Evolutionary conservation across 2,329 filamentous ascomycete genomes (phyloP).

Genomic region (Ceratocystis variospora): DNA sequence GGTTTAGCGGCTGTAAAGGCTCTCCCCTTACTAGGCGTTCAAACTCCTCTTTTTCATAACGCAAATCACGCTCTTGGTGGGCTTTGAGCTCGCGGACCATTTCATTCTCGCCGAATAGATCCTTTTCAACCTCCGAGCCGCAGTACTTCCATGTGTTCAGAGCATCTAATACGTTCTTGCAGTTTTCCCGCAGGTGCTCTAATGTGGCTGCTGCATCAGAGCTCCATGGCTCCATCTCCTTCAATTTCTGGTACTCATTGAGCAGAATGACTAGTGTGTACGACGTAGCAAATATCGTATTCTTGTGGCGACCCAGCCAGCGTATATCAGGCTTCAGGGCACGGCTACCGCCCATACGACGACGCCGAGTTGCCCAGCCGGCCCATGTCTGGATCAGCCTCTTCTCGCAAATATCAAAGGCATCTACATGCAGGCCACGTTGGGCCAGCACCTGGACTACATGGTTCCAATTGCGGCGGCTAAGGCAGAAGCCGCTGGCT

Average conservation of each 20-base stretch:
- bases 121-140: conserved; percentile 15
- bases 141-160: conserved; percentile 21
- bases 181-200: conserved; percentile 23
- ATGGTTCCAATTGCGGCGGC: conserved; percentile 68
- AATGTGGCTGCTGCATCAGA: conserved; percentile 28
- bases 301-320: conserved; percentile 26
- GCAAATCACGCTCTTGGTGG: conserved; percentile 1
- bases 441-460: conserved; percentile 55
- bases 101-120: conserved; percentile 18
- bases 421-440: conserved; percentile 45
- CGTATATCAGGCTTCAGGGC: conserved; percentile 18
- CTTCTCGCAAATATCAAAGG: conserved; percentile 61
- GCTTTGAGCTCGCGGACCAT: conserved; percentile 12
- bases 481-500: conserved; percentile 55
- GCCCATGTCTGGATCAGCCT: conserved; percentile 67
- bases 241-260: conserved; percentile 37
- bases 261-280: conserved; percentile 37
- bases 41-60: conserved; percentile 11
- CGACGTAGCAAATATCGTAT: conserved; percentile 29
- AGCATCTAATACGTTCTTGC: conserved; percentile 26
- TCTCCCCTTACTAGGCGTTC: background rate
- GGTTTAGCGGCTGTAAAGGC: background rate
- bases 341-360: conserved; percentile 21
- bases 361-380: conserved; percentile 47
- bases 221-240: conserved; percentile 37